These are phyloP conservation scores for Pythium dissimile DNA, from an alignment of 352 stramenopile genomes.

Conservation along the genomic window DNA sequence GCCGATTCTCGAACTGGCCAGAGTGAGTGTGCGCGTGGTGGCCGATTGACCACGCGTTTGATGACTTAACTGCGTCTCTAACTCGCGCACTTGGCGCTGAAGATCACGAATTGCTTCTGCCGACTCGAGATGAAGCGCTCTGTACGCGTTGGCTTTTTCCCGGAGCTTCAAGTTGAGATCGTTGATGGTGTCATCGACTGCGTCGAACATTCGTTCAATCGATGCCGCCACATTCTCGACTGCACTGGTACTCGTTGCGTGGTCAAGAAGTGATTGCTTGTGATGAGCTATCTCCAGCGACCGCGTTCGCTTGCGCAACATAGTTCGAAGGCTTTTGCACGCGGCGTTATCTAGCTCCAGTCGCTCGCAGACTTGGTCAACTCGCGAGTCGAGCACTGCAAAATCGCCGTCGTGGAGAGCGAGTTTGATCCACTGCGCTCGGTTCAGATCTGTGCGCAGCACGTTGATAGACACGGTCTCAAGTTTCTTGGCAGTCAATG, in stretches of 20 bases:
- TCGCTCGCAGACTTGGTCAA: constrained; percentile 10
- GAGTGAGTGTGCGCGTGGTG: not conserved
- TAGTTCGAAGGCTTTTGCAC: constrained; percentile 5
- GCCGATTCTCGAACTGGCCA: not conserved
- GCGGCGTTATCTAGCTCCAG: not conserved
- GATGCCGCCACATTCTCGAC: not conserved
- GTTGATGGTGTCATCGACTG: not conserved
- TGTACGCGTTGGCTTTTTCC: constrained; percentile 17
- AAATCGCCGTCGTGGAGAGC: constrained; percentile 13
- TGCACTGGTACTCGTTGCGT: not conserved
- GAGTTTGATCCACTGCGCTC: constrained; percentile 11
- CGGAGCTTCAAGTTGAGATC: constrained; percentile 6
- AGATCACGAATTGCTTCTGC: not conserved
- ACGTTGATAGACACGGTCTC: constrained; percentile 1
- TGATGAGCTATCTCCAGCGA: constrained; percentile 17
- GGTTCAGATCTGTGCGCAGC: not conserved
- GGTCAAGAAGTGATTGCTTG: not conserved
- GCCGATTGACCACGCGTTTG: not conserved
- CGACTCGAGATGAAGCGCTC: not conserved
- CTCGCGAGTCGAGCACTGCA: constrained; percentile 1
- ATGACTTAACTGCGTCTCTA: not conserved
- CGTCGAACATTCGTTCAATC: constrained; percentile 6
- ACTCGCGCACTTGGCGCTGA: constrained; percentile 10
- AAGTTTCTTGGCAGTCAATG: constrained; percentile 2
- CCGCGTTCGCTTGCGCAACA: constrained; percentile 8